These are phyloP conservation scores for Populus nigra DNA, from an alignment of 345 rosid genomes.

Conservation along the genomic window DNA sequence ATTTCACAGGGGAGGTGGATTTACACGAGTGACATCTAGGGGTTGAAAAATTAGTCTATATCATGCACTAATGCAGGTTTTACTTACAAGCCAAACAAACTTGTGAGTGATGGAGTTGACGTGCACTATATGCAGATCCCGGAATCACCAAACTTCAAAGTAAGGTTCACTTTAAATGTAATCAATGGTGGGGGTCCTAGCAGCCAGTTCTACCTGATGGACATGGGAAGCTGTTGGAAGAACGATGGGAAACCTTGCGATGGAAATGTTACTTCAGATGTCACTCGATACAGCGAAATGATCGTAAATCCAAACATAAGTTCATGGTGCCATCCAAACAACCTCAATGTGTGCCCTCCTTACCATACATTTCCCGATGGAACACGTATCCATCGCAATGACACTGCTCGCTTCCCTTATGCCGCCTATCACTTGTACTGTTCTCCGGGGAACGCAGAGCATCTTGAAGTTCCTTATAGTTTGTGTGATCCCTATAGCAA, in stretches of 20 bases:
- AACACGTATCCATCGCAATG: constrained; percentile 22
- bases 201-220: constrained; percentile 31
- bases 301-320: constrained; percentile 23
- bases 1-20: neutral
- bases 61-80: neutral
- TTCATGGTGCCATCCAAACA: constrained; percentile 24
- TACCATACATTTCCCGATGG: constrained; percentile 27
- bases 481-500: constrained; percentile 31
- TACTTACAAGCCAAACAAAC: constrained; percentile 8
- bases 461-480: constrained; percentile 20
- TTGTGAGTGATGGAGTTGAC: neutral
- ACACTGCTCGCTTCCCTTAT: constrained; percentile 19
- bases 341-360: constrained; percentile 23
- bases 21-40: neutral
- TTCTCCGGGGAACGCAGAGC: constrained; percentile 23
- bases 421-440: constrained; percentile 26
- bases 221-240: constrained; percentile 34
- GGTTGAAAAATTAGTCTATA: neutral
- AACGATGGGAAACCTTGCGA: constrained; percentile 29
- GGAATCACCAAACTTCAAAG: constrained; percentile 32
- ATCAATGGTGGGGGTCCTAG: constrained; percentile 24
- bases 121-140: constrained; percentile 18
- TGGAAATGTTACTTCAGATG: constrained; percentile 23
- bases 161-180: constrained; percentile 26
- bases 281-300: constrained; percentile 31